A percentile compares a stretch with the other conserved stretches of the same genome.
phyloP scores from a whole-genome alignment of 768 basidiomycete species.

The Dictyophora rubrovolvata region DNA sequence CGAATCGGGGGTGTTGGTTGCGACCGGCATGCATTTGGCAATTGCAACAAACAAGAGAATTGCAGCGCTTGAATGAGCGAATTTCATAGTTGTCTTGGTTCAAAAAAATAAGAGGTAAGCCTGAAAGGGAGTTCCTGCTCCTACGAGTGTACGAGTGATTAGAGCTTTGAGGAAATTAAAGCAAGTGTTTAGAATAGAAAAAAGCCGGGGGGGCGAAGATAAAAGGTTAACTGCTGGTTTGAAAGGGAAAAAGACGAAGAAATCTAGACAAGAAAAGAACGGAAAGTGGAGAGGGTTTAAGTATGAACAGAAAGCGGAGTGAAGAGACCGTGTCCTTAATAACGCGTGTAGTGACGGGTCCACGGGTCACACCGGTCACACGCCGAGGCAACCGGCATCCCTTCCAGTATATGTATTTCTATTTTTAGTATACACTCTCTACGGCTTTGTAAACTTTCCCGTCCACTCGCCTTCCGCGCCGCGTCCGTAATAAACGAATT shows the following conservation, averaged over 20 bases:
- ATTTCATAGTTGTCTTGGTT: not conserved
- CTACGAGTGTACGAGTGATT: not conserved
- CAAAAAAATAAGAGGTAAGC: not conserved
- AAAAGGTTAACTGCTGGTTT: not conserved
- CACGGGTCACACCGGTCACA: not conserved
- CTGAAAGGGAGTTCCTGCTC: not conserved
- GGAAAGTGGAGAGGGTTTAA: not conserved
- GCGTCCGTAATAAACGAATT: slow-evolving; percentile 31
- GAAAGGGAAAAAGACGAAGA: not conserved
- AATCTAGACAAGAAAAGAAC: not conserved
- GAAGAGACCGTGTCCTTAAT: not conserved
- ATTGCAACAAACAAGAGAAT: not conserved
- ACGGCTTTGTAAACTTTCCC: slow-evolving; percentile 82
- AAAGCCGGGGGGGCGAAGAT: not conserved
- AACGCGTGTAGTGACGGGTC: not conserved
- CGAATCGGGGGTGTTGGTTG: not conserved
- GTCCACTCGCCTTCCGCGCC: slow-evolving; percentile 35
- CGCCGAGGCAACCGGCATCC: not conserved
- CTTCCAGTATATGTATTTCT: not conserved
- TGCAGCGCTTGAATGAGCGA: not conserved
- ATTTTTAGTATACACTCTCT: slow-evolving; percentile 40
- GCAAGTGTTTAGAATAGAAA: not conserved
- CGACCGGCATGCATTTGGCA: not conserved
- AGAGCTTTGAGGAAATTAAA: not conserved
- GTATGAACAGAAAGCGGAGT: not conserved